phyloP scores from a whole-genome alignment of 179 eudicot genomes.

The Patellifolia procumbens region DNA sequence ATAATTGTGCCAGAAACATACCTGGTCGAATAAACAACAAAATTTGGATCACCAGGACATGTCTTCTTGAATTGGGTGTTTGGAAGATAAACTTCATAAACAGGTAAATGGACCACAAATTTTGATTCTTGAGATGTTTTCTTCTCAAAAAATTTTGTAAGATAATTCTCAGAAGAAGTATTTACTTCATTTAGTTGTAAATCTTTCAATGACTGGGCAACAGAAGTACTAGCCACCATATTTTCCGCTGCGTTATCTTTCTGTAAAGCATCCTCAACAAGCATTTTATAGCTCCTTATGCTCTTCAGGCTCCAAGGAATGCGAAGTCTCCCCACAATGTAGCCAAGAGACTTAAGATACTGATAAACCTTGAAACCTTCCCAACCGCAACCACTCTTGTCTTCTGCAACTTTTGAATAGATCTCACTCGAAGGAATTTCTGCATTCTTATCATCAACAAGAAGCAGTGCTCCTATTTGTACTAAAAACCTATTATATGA shows the following conservation, averaged over 20 bases:
- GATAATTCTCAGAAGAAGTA: constrained; percentile 61
- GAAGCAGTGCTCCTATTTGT: constrained; percentile 66
- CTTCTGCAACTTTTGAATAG: constrained; percentile 57
- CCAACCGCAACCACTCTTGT: constrained; percentile 63
- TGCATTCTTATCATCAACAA: constrained; percentile 46
- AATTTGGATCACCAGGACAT: constrained; percentile 73
- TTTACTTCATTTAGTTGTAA: constrained; percentile 49
- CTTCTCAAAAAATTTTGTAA: constrained; percentile 67
- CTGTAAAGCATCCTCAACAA: constrained; percentile 29
- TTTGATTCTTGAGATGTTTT: constrained; percentile 63
- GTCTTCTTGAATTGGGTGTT: constrained; percentile 76
- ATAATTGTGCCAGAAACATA: constrained; percentile 20
- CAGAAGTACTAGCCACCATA: constrained; percentile 20
- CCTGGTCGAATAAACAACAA: constrained; percentile 62
- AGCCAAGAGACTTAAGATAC: constrained; percentile 82
- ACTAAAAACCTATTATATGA: constrained; percentile 63
- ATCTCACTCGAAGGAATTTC: constrained; percentile 49
- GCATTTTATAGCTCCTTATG: constrained; percentile 24
- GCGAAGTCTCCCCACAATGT: constrained; percentile 66
- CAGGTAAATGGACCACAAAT: constrained; percentile 54
- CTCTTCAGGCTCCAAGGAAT: constrained; percentile 69
- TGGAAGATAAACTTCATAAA: constrained; percentile 81
- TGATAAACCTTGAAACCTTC: constrained; percentile 74
- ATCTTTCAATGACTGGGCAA: constrained; percentile 42
- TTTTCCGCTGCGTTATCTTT: not conserved